Base-by-base conservation (phyloP, 768 basidiomycete genomes). In the Lactarius tabidus region DNA sequence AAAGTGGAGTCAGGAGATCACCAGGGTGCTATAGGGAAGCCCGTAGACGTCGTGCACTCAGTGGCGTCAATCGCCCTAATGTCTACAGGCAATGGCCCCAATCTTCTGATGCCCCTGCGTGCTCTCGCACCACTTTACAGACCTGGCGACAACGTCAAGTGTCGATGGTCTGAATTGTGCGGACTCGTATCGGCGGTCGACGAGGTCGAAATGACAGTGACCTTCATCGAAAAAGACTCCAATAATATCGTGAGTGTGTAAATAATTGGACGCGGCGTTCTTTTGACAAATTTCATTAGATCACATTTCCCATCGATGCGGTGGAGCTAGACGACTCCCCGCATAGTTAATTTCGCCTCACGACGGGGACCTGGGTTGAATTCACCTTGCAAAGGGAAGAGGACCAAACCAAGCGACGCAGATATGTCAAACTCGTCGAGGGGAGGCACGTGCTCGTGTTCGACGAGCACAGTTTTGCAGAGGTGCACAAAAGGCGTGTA, bases 251-350 rank as follows among this genome's bases (percentile, higher is more conserved):
- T 45, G n/a, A 10, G 43, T 45, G 10, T 3, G 23, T 1, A 6
- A n/a, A 1, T 17, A 12, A 14, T 3, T n/a, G 1, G 0, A 20
- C 6, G 20, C 6, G 1, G 17, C 0, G 4, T 1, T 6, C 0
- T 43, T 18, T 8, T 20, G 20, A 43, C 20, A n/a, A n/a, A 23
- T n/a, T 45, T 45, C 4, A 8, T 0, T 10, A 45, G 43, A 45
- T n/a, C 10, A 12, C 10, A 3, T 12, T 45, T 0, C 43, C 9
- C 4, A 5, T 23, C 9, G n/a, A 45, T 3, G n/a, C 18, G 3
- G 43, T n/a, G 9, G 43, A n/a, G n/a, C 43, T 9, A n/a, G 20
- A 20, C 41, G 41, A 43, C 20, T 8, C 20, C 4, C 18, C 41
- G 41, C 43, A 9, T 3, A 10, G 6, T 7, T 45, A n/a, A 9